Evolutionary conservation across 2,329 filamentous ascomycete genomes (phyloP), one percentile per base, ranked within the genome.

Genomic region (Catunica adiposa): DNA sequence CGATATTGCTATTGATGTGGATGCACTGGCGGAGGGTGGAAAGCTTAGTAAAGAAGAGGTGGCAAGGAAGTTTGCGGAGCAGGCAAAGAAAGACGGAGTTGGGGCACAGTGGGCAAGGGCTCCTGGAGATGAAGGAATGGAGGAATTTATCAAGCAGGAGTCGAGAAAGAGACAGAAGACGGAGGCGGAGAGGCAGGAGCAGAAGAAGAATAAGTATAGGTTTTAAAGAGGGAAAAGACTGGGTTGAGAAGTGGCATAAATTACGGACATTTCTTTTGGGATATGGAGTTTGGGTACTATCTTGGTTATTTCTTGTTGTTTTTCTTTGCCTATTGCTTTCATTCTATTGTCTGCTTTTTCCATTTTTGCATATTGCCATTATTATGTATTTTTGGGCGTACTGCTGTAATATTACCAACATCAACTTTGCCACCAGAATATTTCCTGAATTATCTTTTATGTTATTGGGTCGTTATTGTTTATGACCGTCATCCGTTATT

Each of bases 81-180:
- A 73, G 66, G 79, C 69, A 64, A 74, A 72, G 58, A 77, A 83
- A 61, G 84, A 85, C 65, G 80, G 82, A 17, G 67, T 77, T 23
- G 82, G 83, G 37, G 79, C 80, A 22, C 77, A 81, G 63, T 88
- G 83, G 79, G 38, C 40, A 15, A 29, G 56, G 5, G 42, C 40
- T 1, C 17, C 37, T 4, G 78, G 80, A 57, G 86, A 94, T 66
- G 90, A 97, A 62, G 90, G 96, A 65, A 70, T 98, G 56, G 90
- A 83, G 63, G 86, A 95, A 64, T 94, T 98, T 86, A 96, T 98
- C 71, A 88, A 88, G 11, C 83, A 87, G 64, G 92, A 97, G 71
- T 88, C 83, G 65, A 78, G 88, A 61, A 97, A 97, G 77, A 79
- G 89, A 66, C 78, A 89, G 66, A 94, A 89, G 77, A 80, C 85